Percentiles rank a stretch among this genome's conserved stretches.
Evolutionary conservation across 441 rosid genomes (phyloP).

Genomic region (Populus trichocarpa): DNA sequence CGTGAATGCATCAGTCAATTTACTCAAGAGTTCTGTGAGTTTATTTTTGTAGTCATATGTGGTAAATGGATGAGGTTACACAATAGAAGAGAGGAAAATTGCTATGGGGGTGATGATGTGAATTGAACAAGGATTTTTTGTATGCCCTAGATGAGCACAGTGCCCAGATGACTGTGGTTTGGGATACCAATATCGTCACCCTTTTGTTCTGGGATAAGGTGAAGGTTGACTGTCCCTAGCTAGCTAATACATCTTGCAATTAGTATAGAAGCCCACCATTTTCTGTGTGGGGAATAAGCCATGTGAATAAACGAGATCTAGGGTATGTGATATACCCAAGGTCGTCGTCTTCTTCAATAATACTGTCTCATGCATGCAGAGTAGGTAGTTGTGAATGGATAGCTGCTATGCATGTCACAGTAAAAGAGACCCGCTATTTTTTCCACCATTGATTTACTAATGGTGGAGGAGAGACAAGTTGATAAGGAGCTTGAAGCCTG

Average conservation of each 20-base stretch:
- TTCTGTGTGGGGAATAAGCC: slow-evolving; percentile 6
- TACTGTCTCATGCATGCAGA: background rate
- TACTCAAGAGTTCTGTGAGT: too few species aligned
- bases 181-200: background rate
- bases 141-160: too few species aligned
- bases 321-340: background rate
- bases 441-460: too few species aligned
- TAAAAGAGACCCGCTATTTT: background rate
- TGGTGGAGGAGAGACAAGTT: too few species aligned
- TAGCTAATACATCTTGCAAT: background rate
- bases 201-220: background rate
- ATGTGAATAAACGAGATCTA: background rate
- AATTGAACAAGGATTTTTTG: too few species aligned
- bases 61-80: too few species aligned
- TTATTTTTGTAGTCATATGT: too few species aligned
- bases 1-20: too few species aligned
- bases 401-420: background rate
- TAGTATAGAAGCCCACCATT: background rate
- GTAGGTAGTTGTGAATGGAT: background rate
- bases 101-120: too few species aligned
- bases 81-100: too few species aligned
- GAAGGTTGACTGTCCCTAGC: background rate
- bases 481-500: background rate
- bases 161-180: too few species aligned
- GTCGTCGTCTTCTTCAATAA: slow-evolving; percentile 20